Base-by-base conservation (phyloP, 2,329 filamentous ascomycete species). In the Didymella lethalis region DNA sequence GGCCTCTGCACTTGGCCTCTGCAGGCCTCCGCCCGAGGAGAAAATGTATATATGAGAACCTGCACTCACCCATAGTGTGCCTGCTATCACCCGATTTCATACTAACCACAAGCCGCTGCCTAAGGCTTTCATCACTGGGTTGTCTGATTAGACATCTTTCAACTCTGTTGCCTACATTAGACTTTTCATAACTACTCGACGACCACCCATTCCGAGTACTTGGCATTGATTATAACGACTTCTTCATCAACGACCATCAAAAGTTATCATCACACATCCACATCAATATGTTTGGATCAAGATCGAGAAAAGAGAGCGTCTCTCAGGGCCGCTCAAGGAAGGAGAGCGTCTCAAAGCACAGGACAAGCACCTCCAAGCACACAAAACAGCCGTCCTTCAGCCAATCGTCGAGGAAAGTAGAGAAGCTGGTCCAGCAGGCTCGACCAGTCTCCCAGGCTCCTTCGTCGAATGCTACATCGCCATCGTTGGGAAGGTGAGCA, bases 341-440 rank as follows among this genome's bases (percentile, higher is more conserved):
- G 40, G 71, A 71, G 29, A 77, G 73, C 68, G 73, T 78, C 64
- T 77, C 75, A 26, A 76, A 77, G 66, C 70, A 77, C 63, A 72
- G 76, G 58, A 72, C 75, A 54, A 73, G 68, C 69, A 77, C 75
- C 60, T 73, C 75, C 7, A 62, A 60, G 28, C 64, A 70, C 63
- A 77, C 75, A 66, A 75, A 72, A 64, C 75, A 76, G 36, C 67
- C 72, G 32, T 78, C 76, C 10, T 74, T 78, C 65, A 73, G 65
- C 48, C 70, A 76, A 57, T 72, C 73, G 44, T 63, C 72, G 25
- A 64, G 72, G 48, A 75, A 68, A 57, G 70, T 73, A 32, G 75
- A 77, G 61, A 74, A 65, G 55, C 63, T 76, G 14, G 74, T 67
- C 64, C 71, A 75, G 53, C 70, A 76, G 44, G 73, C 68, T 32